phyloP scores from a whole-genome alignment of 1,284 basidiomycete species.

The Coniferiporia weirii region DNA sequence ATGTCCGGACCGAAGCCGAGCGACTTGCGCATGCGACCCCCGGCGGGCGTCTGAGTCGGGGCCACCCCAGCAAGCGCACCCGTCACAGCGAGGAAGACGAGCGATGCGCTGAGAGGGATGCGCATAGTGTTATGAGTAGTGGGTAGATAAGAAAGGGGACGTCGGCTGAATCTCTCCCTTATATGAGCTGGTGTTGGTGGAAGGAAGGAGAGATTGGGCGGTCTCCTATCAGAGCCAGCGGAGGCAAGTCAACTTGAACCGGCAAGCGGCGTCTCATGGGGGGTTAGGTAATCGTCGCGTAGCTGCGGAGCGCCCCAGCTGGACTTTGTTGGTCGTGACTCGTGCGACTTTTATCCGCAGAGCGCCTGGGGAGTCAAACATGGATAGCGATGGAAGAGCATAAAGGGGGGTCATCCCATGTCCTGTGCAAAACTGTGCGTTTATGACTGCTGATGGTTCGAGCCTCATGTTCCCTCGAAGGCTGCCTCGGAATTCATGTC shows the following conservation, averaged over 20 bases:
- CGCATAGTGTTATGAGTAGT: slow-evolving; percentile 14
- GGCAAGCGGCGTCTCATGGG: background rate
- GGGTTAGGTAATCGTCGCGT: background rate
- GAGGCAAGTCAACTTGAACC: background rate
- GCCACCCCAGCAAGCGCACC: slow-evolving; percentile 1
- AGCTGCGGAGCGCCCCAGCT: background rate
- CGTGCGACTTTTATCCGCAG: too few species aligned
- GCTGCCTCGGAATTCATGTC: too few species aligned
- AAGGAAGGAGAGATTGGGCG: slow-evolving; percentile 10
- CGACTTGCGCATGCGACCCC: slow-evolving; percentile 53
- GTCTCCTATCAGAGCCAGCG: slow-evolving; percentile 2
- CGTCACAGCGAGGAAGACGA: slow-evolving; percentile 14
- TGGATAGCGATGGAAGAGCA: too few species aligned
- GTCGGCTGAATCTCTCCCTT: slow-evolving; percentile 1
- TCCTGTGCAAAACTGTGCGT: too few species aligned
- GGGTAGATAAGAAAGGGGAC: slow-evolving; percentile 11
- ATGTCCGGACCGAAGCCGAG: slow-evolving; percentile 75
- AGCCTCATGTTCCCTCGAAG: too few species aligned
- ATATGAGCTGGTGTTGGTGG: slow-evolving; percentile 2
- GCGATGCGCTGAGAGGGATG: slow-evolving; percentile 14
- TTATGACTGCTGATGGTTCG: too few species aligned
- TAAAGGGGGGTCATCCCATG: too few species aligned
- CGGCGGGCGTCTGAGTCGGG: background rate
- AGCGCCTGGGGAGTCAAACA: too few species aligned
- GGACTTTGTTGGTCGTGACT: too few species aligned